A percentile compares a stretch with the other conserved stretches of the same genome.
Evolutionary conservation across 352 stramenopile genomes (phyloP).

Genomic region (Phytophthora litchii): DNA sequence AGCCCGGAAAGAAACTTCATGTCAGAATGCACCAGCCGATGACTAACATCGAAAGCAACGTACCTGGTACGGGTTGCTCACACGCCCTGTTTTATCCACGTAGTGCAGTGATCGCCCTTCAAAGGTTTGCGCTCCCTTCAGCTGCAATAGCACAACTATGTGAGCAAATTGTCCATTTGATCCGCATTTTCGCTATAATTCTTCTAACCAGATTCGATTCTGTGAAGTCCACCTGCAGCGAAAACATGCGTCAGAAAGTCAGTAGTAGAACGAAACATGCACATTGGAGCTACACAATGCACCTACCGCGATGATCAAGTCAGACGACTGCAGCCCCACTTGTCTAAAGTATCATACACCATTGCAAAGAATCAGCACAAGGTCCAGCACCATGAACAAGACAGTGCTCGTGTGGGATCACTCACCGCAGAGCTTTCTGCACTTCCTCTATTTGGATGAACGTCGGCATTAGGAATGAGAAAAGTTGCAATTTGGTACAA

Average conservation of each 20-base stretch:
- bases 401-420: not conserved
- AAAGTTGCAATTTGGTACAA: not conserved
- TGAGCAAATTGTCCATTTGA: constrained; percentile 2
- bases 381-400: not conserved
- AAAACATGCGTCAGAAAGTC: not conserved
- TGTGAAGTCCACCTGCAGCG: constrained; percentile 54
- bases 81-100: constrained; percentile 55
- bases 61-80: constrained; percentile 70
- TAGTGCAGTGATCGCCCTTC: constrained; percentile 70
- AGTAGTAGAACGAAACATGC: too few relatives aligned
- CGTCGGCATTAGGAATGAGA: too few relatives aligned
- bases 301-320: constrained; percentile 61
- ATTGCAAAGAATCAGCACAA: constrained; percentile 4
- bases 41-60: constrained; percentile 2
- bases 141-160: constrained; percentile 34
- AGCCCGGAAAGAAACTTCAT: not conserved
- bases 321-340: constrained; percentile 67
- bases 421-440: constrained; percentile 46
- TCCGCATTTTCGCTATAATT: too few relatives aligned
- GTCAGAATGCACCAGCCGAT: not conserved
- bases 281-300: too few relatives aligned
- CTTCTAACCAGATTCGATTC: constrained; percentile 63
- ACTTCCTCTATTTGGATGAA: constrained; percentile 47
- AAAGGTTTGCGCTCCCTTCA: constrained; percentile 72
- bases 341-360: constrained; percentile 25